A percentile compares a stretch with the other conserved stretches of the same genome.
These are phyloP conservation scores for Lichtheimia corymbifera DNA, from an alignment of 371 early-diverging fungal species.

Conservation along the genomic window DNA sequence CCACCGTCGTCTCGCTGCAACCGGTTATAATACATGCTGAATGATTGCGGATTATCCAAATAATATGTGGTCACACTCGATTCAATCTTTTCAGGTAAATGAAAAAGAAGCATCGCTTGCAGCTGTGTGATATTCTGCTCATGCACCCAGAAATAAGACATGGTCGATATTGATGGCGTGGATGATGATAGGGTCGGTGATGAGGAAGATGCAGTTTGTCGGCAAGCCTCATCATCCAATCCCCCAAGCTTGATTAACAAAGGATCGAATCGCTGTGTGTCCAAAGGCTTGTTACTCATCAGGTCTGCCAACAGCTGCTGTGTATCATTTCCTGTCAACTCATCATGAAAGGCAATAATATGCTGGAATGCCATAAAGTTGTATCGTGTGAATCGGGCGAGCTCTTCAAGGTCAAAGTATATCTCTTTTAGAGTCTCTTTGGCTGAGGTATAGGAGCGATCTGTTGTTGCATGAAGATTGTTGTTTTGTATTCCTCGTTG, in stretches of 20 bases:
- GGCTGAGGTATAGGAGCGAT: not conserved
- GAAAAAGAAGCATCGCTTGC: slow-evolving; percentile 84
- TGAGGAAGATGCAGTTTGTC: too few relatives aligned
- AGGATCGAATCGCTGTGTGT: slow-evolving; percentile 31
- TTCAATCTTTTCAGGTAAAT: slow-evolving; percentile 58
- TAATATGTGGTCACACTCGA: slow-evolving; percentile 82
- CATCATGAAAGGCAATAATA: slow-evolving; percentile 90
- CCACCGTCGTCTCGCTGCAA: slow-evolving; percentile 88
- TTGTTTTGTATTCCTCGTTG: slow-evolving; percentile 55
- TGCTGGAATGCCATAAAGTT: slow-evolving; percentile 90
- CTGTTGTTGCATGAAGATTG: not conserved
- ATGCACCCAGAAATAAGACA: slow-evolving; percentile 95
- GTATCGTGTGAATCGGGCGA: slow-evolving; percentile 84
- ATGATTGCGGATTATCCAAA: slow-evolving; percentile 85
- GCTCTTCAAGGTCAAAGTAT: slow-evolving; percentile 71
- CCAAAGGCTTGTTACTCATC: slow-evolving; percentile 4
- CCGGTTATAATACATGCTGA: slow-evolving; percentile 91
- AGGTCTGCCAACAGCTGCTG: slow-evolving; percentile 50
- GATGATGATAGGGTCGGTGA: slow-evolving; percentile 80
- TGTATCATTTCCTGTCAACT: slow-evolving; percentile 56
- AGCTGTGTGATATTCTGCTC: slow-evolving; percentile 96
- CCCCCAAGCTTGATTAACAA: not conserved
- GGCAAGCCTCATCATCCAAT: slow-evolving; percentile 35
- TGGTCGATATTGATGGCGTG: too few relatives aligned
- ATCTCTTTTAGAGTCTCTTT: slow-evolving; percentile 23